A percentile compares a stretch with the other conserved stretches of the same genome.
Conservation (phyloP, 164 flowering plant genomes). For the Euptelea pleiosperma region DNA sequence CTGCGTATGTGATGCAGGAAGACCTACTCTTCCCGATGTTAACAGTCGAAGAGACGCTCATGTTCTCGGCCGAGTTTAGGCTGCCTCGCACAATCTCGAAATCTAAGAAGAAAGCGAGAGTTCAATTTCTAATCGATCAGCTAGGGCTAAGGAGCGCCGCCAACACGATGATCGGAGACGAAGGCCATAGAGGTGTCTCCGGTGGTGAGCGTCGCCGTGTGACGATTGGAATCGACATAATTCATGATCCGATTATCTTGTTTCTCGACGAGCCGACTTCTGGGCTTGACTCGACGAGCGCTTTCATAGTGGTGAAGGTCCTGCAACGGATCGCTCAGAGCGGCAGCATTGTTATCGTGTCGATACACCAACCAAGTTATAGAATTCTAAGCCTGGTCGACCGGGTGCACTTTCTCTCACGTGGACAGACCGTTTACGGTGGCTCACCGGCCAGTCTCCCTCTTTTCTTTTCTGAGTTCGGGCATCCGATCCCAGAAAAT, state of each 20-base stretch:
- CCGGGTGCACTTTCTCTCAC: constrained; percentile 65
- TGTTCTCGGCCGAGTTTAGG: constrained; percentile 65
- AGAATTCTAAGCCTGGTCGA: constrained; percentile 59
- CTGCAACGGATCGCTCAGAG: constrained; percentile 54
- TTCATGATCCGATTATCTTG: constrained; percentile 61
- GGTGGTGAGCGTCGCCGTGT: constrained; percentile 66
- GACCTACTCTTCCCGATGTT: constrained; percentile 62
- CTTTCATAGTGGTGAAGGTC: constrained; percentile 69
- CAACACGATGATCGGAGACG: constrained; percentile 63
- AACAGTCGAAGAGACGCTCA: constrained; percentile 61
- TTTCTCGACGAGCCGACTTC: constrained; percentile 71
- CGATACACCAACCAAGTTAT: constrained; percentile 62
- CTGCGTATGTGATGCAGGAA: constrained; percentile 70
- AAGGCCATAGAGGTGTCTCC: constrained; percentile 68
- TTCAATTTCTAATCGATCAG: constrained; percentile 59
- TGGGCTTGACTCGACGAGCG: constrained; percentile 65
- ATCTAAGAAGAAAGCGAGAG: constrained; percentile 50
- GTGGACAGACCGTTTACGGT: constrained; percentile 68
- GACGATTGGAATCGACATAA: constrained; percentile 62
- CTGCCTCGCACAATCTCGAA: constrained; percentile 49
- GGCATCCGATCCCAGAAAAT: constrained; percentile 69
- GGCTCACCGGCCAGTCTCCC: constrained; percentile 61
- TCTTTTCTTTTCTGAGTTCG: constrained; percentile 58
- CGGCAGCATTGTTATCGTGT: constrained; percentile 62
- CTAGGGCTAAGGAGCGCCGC: constrained; percentile 55